These are phyloP conservation scores for Helianthus annuus DNA, from an alignment of 129 eudicot species.

Conservation along the genomic window HanXRQr2.0-SUNRISE NC_035449.2:186868141-186868640, in stretches of 20 bases:
- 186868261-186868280: conserved; percentile 80
- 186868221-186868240: not conserved
- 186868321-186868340: conserved; percentile 95
- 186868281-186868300: conserved; percentile 96
- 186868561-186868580: conserved; percentile 50
- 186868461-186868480: not conserved
- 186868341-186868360: conserved; percentile 99
- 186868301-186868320: conserved; percentile 86
- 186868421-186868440: not conserved
- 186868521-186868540: not conserved
- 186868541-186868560: not conserved
- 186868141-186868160: not conserved
- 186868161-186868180: not conserved
- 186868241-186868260: conserved; percentile 39
- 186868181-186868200: not conserved
- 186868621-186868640: conserved; percentile 93
- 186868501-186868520: not conserved
- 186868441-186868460: not conserved
- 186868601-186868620: conserved; percentile 84
- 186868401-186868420: not conserved
- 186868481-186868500: not conserved
- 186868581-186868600: conserved; percentile 88
- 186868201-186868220: not conserved
- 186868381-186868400: not conserved
- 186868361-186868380: conserved; percentile 47